Conservation (phyloP, 78 protist genomes). For the Cavenderia fasciculata region DNA sequence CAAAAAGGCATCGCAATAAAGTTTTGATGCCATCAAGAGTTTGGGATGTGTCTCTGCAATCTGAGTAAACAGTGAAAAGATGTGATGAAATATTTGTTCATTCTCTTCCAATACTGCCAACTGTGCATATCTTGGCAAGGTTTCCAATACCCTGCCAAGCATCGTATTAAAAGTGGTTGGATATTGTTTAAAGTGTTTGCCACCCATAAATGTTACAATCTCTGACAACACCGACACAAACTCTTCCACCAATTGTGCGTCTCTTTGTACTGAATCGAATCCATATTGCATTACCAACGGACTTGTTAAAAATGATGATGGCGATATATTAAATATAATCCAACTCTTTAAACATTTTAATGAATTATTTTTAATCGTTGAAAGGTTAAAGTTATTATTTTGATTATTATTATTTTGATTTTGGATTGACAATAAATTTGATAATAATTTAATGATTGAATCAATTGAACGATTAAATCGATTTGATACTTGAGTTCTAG, state of each 20-base stretch:
- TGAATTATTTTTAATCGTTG: constrained; percentile 1
- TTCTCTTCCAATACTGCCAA: constrained; percentile 38
- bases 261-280: constrained; percentile 31
- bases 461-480: constrained; percentile 6
- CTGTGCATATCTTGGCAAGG: background rate
- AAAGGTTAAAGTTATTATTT: background rate
- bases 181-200: constrained; percentile 48
- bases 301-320: constrained; percentile 1
- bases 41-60: constrained; percentile 52
- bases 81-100: constrained; percentile 3
- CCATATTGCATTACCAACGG: background rate
- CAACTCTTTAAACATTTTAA: constrained; percentile 58
- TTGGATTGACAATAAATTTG: constrained; percentile 1
- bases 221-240: constrained; percentile 51
- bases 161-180: background rate
- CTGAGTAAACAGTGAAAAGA: constrained; percentile 46
- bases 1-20: constrained; percentile 1
- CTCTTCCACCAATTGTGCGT: constrained; percentile 52
- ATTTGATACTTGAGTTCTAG: constrained; percentile 16
- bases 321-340: constrained; percentile 38
- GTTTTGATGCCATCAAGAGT: background rate
- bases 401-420: background rate
- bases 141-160: background rate
- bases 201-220: constrained; percentile 58
- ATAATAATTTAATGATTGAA: background rate